Evolutionary conservation across 2,329 filamentous ascomycete species (phyloP), one percentile per base, ranked within the genome.

Genomic region (Beauveria scarabaeidicola): DNA sequence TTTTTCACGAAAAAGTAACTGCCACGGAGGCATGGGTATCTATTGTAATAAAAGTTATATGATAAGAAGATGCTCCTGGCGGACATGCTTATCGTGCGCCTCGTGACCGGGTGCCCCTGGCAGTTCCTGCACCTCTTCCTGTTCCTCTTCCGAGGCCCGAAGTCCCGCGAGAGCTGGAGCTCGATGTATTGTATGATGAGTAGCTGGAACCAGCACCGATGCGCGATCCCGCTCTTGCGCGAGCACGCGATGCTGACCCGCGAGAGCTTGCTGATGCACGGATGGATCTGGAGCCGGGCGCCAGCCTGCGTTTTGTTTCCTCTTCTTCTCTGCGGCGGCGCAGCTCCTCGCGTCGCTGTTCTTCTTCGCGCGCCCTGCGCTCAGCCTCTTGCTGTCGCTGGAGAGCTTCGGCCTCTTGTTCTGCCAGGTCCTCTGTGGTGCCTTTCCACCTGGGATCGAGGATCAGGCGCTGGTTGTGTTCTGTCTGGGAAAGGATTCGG

Each of bases 391-490:
- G 87, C 69, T 90, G 88, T 67, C 84, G 86, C 63, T 86, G 77
- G 13, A 85, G 71, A 3, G 85, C 85, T 70, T 97, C 93, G 58
- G 86, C 87, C 73, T 97, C 93, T 59, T 91, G 83, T 62, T 96
- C 91, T n/a, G 84, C 80, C 43, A 96, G 74, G 74, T 99, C 94
- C 68, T 92, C 86, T 5, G 85, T 89, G 29, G 92, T 89, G 60
- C 94, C 94, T 69, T 93, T 88, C 91, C 93, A 99, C 61, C 85
- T 80, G 2, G 91, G 89, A 69, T 96, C 89, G 50, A 97, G 80
- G 48, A 99, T 87, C 54, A 99, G 78, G 25, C 94, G 86, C 72
- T 97, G 92, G 70, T 96, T 97, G 74, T 99, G 94, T 74, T 99
- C 94, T 5, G 94, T 97, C 73, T 99, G 94, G 7, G 91, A 94